These are phyloP conservation scores for Chlorencoelia australis DNA, from an alignment of 2,329 filamentous ascomycete genomes.

Conservation along the genomic window DNA sequence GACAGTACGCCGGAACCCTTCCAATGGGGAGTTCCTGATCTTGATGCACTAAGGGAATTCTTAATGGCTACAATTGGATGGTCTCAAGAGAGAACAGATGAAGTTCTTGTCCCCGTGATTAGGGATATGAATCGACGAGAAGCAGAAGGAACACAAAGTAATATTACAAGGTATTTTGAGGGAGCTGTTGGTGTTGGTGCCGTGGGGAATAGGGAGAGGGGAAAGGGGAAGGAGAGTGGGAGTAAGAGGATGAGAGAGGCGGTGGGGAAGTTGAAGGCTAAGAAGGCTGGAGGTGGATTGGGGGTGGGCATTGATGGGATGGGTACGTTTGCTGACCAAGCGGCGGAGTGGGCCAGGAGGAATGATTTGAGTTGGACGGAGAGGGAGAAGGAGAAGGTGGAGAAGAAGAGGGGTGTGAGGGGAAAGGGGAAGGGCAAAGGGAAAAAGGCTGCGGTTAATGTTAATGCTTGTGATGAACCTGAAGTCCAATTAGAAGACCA, in stretches of 20 bases:
- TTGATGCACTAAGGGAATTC: slow-evolving; percentile 74
- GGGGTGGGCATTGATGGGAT: slow-evolving; percentile 3
- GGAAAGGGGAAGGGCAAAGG: slow-evolving; percentile 11
- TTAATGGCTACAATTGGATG: slow-evolving; percentile 90
- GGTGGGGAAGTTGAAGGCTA: slow-evolving; percentile 54
- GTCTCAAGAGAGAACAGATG: slow-evolving; percentile 84
- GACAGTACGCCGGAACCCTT: slow-evolving; percentile 70
- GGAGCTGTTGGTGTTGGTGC: slow-evolving; percentile 62
- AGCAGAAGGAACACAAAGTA: slow-evolving; percentile 84
- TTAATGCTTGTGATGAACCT: slow-evolving; percentile 2
- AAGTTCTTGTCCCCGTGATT: slow-evolving; percentile 91
- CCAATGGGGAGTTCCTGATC: slow-evolving; percentile 91
- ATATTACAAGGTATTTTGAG: slow-evolving; percentile 88
- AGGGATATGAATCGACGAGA: slow-evolving; percentile 87
- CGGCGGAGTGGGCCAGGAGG: slow-evolving; percentile 24
- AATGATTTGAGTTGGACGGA: slow-evolving; percentile 24
- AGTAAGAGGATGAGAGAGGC: slow-evolving; percentile 73
- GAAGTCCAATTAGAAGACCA: too few species aligned
- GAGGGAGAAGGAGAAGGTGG: slow-evolving; percentile 16
- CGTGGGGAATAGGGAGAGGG: slow-evolving; percentile 53
- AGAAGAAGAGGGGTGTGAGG: slow-evolving; percentile 10
- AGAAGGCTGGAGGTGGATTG: slow-evolving; percentile 22
- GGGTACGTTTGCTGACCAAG: slow-evolving; percentile 24
- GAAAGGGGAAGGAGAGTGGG: slow-evolving; percentile 47
- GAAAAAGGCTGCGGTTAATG: slow-evolving; percentile 5